phyloP scores from a whole-genome alignment of 371 early-diverging fungal genomes.

The Capniomyces stellatus region DNA sequence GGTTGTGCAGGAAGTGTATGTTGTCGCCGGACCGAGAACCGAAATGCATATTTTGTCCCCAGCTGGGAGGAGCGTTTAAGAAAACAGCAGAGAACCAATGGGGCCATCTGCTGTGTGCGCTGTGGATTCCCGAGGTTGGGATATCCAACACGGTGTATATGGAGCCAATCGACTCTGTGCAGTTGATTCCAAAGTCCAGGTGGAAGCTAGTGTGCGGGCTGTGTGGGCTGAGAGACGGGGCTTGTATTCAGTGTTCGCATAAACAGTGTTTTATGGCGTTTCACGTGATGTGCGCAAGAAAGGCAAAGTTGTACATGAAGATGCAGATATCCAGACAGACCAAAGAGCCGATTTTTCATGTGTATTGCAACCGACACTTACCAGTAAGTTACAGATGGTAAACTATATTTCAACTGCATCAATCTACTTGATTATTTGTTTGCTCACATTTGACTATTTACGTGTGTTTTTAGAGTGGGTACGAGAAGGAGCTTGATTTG shows the following conservation, averaged over 20 bases:
- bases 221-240: slow-evolving; percentile 70
- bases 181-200: slow-evolving; percentile 68
- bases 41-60: slow-evolving; percentile 84
- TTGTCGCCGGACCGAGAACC: slow-evolving; percentile 78
- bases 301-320: slow-evolving; percentile 72
- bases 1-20: slow-evolving; percentile 96
- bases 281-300: slow-evolving; percentile 88
- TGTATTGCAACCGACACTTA: slow-evolving; percentile 22
- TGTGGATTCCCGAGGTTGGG: slow-evolving; percentile 90
- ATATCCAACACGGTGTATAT: slow-evolving; percentile 81
- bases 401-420: no score
- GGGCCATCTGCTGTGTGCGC: slow-evolving; percentile 91
- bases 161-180: slow-evolving; percentile 92
- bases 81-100: slow-evolving; percentile 81
- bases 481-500: no score
- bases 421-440: no score
- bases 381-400: no score
- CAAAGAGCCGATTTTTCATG: slow-evolving; percentile 18
- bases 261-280: slow-evolving; percentile 77
- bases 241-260: slow-evolving; percentile 87
- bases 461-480: no score
- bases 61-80: slow-evolving; percentile 91
- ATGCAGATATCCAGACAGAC: slow-evolving; percentile 22
- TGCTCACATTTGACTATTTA: no score
- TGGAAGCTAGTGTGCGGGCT: slow-evolving; percentile 79